Base-by-base conservation (phyloP, 169 alveolate species). In the Sarcocystis neurona region DNA sequence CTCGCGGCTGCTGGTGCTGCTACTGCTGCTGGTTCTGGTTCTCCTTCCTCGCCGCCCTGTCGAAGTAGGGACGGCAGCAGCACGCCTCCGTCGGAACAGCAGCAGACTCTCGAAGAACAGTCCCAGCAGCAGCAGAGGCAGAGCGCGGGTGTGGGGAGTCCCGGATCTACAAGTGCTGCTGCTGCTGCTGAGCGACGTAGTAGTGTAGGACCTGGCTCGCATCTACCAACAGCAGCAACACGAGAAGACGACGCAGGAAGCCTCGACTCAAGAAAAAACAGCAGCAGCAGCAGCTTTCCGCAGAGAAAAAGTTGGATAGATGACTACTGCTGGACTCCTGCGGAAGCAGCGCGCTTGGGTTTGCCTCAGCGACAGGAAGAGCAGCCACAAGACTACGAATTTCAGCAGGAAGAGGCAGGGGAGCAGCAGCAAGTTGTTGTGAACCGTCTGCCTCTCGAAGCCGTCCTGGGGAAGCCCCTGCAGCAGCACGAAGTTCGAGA, bases 271-370 rank as follows among this genome's bases (percentile, higher is more conserved):
- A 75, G 58, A 53, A 75, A 60, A 53, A 43, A 44, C 84, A 75
- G 84, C 84, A 75, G 84, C 85, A 48, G 72, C 85, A 91, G 88
- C 88, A 92, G 84, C 92, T n/a, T n/a, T n/a, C n/a, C n/a, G n/a
- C n/a, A n/a, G n/a, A n/a, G n/a, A n/a, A n/a, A n/a, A n/a, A n/a
- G n/a, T n/a, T n/a, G n/a, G n/a, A n/a, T n/a, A n/a, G n/a, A n/a
- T n/a, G n/a, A n/a, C n/a, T n/a, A n/a, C n/a, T n/a, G n/a, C n/a
- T n/a, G n/a, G n/a, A n/a, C n/a, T n/a, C n/a, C n/a, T n/a, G n/a
- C n/a, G n/a, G n/a, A n/a, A n/a, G n/a, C n/a, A n/a, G n/a, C n/a
- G n/a, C n/a, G n/a, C n/a, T n/a, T n/a, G n/a, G n/a, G n/a, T n/a
- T n/a, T n/a, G n/a, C n/a, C n/a, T n/a, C n/a, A n/a, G n/a, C n/a